Base-by-base conservation (phyloP, 352 stramenopile species). In the Phytopythium montanum region DNA sequence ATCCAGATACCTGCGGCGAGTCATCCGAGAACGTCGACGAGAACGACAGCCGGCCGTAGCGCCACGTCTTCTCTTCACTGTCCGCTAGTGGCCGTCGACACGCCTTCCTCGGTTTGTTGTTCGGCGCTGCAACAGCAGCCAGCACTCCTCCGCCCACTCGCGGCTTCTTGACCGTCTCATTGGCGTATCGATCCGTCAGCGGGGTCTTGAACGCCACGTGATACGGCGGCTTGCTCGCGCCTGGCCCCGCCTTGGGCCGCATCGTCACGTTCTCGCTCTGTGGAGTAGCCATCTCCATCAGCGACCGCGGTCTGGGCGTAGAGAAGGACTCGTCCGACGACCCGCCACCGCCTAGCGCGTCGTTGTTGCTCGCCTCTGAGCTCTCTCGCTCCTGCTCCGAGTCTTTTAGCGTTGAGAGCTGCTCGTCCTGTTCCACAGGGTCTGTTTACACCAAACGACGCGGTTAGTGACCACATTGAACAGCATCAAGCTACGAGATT, bases 41-140 rank as follows among this genome's bases (percentile, higher is more conserved):
- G 42, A 89, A 90, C 23, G 79, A 81, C 14, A 89, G 42, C 5
- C 82, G 82, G 19, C 78, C 64, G 57, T 81, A 79, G 23, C 70
- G 57, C 56, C 65, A 68, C 23, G 67, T 54, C 49, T 83, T 79
- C 42, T 90, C 80, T 36, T 86, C 79, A 21, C 64, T 90, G 36
- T 86, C 82, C 42, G 66, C 60, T 3, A 90, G 55, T 44, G 80
- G 79, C 29, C 83, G 72, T 28, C 83, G 66, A 21, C 79, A 72
- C 10, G 62, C 61, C 63, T 78, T 90, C 26, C 75, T 73, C 8
- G 70, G 72, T 16, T 81, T 82, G 19, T 60, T 67, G 19, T 77
- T 72, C 1, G 65, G 68, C 29, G 69, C 61, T n/a, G 66, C 70
- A 1, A 63, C 60, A 13, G 66, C 66, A n/a, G n/a, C 26, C 25